Evolutionary conservation across 2,329 filamentous ascomycete species (phyloP), one percentile per base, ranked within the genome.

Genomic region (Fusarium citri): DNA sequence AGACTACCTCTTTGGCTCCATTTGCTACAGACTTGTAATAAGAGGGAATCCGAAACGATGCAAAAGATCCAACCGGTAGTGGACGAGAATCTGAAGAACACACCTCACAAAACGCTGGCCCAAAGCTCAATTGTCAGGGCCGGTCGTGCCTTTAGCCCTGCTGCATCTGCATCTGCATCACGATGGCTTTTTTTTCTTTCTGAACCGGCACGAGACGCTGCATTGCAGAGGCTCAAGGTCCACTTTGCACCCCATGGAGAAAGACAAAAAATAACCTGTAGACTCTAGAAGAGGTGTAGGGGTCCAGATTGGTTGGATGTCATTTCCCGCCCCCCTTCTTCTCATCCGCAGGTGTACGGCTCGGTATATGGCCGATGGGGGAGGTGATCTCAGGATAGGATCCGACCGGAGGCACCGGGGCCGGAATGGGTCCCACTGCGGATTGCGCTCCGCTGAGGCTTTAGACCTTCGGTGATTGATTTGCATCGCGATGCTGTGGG

Each of bases 321-420:
- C 51, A 47, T 67, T 55, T 62, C 65, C 72, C 72, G 72, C 72
- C 72, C 72, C 72, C 57, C 68, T 61, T 68, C 72, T 63, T 65
- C 64, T 46, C 56, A 53, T 56, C 64, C 64, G 49, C 49, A 51
- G 64, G 66, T 58, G 71, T 51, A 42, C 34, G 66, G 62, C 64
- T 74, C 72, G 72, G 72, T 55, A 69, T 67, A 49, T 74, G 72
- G 66, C 72, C 72, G 72, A 74, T 73, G 72, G 72, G 59, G 72
- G 72, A 64, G 61, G 60, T 53, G 60, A 65, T 48, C 58, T 57
- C 50, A 59, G 37, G 58, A 63, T 61, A 69, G 67, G 66, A 66
- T 59, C 55, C 56, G 58, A 60, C 66, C 71, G 67, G 66, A 66
- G 60, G 58, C 42, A 72, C 61, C 72, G 71, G 72, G 67, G 54